Conservation (phyloP, 2,329 filamentous ascomycete species). For the Talaromyces amestolkiae region DNA sequence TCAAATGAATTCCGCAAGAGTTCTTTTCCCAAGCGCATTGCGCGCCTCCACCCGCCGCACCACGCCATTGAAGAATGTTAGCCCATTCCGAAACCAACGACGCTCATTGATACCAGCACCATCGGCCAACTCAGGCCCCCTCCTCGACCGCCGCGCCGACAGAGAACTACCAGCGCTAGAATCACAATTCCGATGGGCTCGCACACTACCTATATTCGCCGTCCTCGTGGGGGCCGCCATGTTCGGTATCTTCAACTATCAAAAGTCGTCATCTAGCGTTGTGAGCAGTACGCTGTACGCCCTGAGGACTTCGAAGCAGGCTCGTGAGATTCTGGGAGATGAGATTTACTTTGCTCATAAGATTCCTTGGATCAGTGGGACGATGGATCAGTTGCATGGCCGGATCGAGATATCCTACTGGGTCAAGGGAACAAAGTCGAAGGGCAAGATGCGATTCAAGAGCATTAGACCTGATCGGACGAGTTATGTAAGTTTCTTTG, state of each 20-base stretch:
- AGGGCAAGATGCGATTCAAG: slow-evolving; percentile 75
- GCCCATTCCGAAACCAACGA: slow-evolving; percentile 23
- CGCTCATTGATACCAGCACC: slow-evolving; percentile 53
- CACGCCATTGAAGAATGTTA: slow-evolving; percentile 8
- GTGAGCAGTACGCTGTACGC: slow-evolving; percentile 90
- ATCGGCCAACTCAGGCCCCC: slow-evolving; percentile 49
- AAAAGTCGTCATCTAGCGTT: slow-evolving; percentile 83
- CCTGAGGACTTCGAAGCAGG: slow-evolving; percentile 73
- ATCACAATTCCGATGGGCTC: slow-evolving; percentile 60
- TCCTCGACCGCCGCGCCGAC: slow-evolving; percentile 53
- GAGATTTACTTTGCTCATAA: slow-evolving; percentile 77
- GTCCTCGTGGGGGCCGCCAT: slow-evolving; percentile 67
- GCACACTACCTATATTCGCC: slow-evolving; percentile 78
- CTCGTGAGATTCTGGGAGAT: slow-evolving; percentile 77
- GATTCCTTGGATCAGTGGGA: slow-evolving; percentile 79
- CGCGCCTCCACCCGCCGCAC: slow-evolving; percentile 1
- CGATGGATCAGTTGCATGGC: slow-evolving; percentile 92
- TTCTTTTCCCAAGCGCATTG: slow-evolving; percentile 11
- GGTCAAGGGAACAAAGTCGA: slow-evolving; percentile 73
- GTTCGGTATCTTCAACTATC: slow-evolving; percentile 97
- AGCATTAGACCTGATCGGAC: slow-evolving; percentile 68
- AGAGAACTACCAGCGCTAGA: slow-evolving; percentile 51
- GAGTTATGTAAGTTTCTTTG: slow-evolving; percentile 50
- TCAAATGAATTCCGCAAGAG: slow-evolving; percentile 9
- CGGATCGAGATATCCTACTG: slow-evolving; percentile 81